Evolutionary conservation across 345 rosid species (phyloP).

Genomic region (Raphanus raphanistrum): DNA sequence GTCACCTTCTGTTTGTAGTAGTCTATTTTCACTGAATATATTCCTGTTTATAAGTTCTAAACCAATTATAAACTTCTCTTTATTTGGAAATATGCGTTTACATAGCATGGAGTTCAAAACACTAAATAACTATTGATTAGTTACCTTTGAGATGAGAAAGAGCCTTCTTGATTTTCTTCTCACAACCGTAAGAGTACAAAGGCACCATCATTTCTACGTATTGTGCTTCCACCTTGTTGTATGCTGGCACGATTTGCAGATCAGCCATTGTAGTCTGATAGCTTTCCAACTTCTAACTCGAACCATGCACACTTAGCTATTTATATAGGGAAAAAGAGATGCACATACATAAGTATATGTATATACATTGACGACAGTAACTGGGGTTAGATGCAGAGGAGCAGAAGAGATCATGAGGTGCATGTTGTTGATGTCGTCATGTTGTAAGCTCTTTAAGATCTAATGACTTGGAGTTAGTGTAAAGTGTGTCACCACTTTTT

Average conservation of each 20-base stretch:
- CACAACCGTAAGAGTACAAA: constrained; percentile 80
- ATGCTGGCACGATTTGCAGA: constrained; percentile 68
- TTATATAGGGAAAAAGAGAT: not conserved
- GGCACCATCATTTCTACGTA: constrained; percentile 95
- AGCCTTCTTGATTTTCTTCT: constrained; percentile 70
- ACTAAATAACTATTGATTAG: not conserved
- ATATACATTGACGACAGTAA: not conserved
- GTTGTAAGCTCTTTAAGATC: constrained; percentile 33
- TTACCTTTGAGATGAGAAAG: constrained; percentile 83
- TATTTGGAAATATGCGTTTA: no score
- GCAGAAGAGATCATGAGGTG: constrained; percentile 19
- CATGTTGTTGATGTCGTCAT: constrained; percentile 32
- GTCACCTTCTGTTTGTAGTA: constrained; percentile 71
- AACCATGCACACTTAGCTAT: constrained; percentile 16
- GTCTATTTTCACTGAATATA: constrained; percentile 73
- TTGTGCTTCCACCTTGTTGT: constrained; percentile 79
- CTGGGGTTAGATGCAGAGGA: constrained; percentile 10
- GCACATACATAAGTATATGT: not conserved
- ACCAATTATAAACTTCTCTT: not conserved
- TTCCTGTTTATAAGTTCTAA: constrained; percentile 47
- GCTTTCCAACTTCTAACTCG: not conserved
- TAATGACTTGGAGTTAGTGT: constrained; percentile 40
- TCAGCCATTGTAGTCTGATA: constrained; percentile 44
- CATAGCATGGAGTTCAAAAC: not conserved
- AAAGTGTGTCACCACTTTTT: constrained; percentile 32